Conservation (phyloP, 139 green algal genomes). For the Eudorina sp. region DNA sequence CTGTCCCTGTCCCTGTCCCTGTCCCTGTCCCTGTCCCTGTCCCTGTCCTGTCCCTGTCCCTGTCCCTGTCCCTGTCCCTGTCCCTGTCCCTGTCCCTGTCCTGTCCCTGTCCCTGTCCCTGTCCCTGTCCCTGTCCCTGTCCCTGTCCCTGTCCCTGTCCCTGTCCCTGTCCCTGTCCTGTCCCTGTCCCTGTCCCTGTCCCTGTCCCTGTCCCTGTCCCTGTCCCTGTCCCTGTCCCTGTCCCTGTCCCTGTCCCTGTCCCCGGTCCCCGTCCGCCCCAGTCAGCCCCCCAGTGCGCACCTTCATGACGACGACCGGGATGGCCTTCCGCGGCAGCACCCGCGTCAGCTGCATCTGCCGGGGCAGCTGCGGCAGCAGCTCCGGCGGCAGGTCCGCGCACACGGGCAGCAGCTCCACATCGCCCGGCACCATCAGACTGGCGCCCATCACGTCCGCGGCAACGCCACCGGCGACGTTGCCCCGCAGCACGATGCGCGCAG, state of each 20-base stretch:
- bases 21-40: too few relatives aligned
- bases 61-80: too few relatives aligned
- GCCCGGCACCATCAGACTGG: not conserved
- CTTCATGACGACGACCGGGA: not conserved
- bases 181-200: too few relatives aligned
- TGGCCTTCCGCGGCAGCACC: not conserved
- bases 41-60: too few relatives aligned
- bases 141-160: too few relatives aligned
- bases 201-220: too few relatives aligned
- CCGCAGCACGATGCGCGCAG: not conserved
- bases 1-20: too few relatives aligned
- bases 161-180: too few relatives aligned
- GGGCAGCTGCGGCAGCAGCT: not conserved
- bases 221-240: not conserved
- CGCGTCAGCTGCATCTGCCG: not conserved
- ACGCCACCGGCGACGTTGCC: not conserved
- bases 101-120: too few relatives aligned
- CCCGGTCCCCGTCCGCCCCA: not conserved
- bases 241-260: not conserved
- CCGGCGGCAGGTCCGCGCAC: constrained; percentile 2
- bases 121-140: too few relatives aligned
- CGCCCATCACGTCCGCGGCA: not conserved
- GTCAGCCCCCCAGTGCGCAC: not conserved
- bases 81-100: too few relatives aligned
- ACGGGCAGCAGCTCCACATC: constrained; percentile 12